Evolutionary conservation across 1,284 basidiomycete genomes (phyloP).

Genomic region (Ganoderma lucidum): DNA sequence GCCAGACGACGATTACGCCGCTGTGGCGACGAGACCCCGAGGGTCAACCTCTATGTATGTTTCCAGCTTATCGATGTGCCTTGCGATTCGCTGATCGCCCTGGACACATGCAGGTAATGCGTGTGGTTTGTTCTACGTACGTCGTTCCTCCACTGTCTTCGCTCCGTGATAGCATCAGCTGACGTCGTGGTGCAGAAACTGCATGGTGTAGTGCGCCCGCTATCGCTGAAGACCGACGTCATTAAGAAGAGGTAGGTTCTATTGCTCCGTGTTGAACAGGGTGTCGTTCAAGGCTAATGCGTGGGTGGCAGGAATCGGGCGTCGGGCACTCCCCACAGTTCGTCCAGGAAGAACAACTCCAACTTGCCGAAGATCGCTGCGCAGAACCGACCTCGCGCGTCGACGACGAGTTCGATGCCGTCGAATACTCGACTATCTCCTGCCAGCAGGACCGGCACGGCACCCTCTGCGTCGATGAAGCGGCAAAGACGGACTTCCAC

Average conservation of each 20-base stretch:
- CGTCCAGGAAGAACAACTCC: constrained; percentile 65
- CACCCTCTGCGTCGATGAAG: constrained; percentile 63
- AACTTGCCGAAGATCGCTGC: constrained; percentile 76
- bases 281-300: constrained; percentile 11
- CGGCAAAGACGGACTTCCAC: constrained; percentile 80
- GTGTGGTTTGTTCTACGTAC: constrained; percentile 90
- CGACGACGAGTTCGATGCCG: constrained; percentile 66
- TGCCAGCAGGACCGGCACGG: constrained; percentile 45
- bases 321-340: constrained; percentile 70
- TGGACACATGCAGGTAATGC: constrained; percentile 66
- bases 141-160: constrained; percentile 42
- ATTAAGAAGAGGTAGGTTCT: constrained; percentile 92
- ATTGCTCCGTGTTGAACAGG: constrained; percentile 15
- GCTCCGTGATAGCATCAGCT: constrained; percentile 14
- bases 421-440: constrained; percentile 52
- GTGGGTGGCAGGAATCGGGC: constrained; percentile 69
- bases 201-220: constrained; percentile 92
- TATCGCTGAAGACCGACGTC: constrained; percentile 96
- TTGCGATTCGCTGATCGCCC: constrained; percentile 24
- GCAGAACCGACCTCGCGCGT: constrained; percentile 68
- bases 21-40: constrained; percentile 96
- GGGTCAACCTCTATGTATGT: constrained; percentile 90
- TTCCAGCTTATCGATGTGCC: constrained; percentile 25
- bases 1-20: constrained; percentile 95
- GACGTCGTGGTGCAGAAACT: constrained; percentile 72